phyloP scores from a whole-genome alignment of 495 filamentous ascomycete species.

The Neurospora sp. region DNA sequence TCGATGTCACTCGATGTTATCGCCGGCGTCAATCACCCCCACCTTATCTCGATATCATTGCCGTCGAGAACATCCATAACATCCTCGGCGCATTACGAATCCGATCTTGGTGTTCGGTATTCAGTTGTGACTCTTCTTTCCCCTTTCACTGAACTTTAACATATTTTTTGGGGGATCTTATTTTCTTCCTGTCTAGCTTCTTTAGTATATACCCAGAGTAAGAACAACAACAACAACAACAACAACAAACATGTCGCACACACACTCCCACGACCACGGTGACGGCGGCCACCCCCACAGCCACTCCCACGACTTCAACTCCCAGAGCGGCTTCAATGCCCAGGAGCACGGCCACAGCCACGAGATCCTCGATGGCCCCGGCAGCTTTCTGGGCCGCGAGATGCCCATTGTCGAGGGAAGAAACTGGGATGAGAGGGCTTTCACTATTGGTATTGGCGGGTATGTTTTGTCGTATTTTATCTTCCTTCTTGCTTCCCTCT shows the following conservation, averaged over 20 bases:
- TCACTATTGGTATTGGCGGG: slow-evolving; percentile 95
- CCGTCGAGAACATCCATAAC: background rate
- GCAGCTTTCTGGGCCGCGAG: slow-evolving; percentile 82
- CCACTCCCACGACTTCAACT: slow-evolving; percentile 50
- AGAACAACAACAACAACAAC: background rate
- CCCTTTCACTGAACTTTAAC: background rate
- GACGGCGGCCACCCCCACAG: slow-evolving; percentile 25
- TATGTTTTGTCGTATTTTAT: slow-evolving; percentile 43
- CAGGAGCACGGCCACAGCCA: slow-evolving; percentile 89
- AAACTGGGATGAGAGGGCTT: slow-evolving; percentile 83
- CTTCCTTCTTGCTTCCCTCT: background rate
- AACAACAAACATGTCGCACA: slow-evolving; percentile 1
- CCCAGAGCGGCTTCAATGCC: slow-evolving; percentile 52
- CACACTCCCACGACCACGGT: slow-evolving; percentile 21
- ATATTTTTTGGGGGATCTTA: background rate
- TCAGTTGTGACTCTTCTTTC: background rate
- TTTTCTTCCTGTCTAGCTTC: background rate
- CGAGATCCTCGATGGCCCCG: slow-evolving; percentile 91
- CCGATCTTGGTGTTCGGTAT: background rate
- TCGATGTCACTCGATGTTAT: background rate
- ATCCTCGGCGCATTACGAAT: background rate
- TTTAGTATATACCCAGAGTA: background rate
- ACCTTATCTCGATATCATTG: background rate
- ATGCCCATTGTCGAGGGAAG: slow-evolving; percentile 84
- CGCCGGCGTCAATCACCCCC: background rate